Evolutionary conservation across 768 basidiomycete genomes (phyloP).

Genomic region (Fomitopsis pulvina): DNA sequence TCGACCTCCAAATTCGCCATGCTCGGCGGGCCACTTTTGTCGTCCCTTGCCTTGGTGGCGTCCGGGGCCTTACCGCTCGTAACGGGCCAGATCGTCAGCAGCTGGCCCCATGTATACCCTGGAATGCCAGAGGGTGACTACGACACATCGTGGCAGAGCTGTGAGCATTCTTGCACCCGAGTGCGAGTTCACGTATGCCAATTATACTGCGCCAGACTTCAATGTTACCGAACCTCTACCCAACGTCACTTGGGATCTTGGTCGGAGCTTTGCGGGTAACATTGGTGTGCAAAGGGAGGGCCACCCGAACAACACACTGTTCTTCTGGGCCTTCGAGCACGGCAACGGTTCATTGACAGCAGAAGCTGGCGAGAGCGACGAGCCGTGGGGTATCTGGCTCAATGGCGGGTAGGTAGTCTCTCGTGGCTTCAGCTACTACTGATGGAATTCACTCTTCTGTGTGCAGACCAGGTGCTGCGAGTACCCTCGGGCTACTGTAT

Average conservation of each 20-base stretch:
- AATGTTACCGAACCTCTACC: constrained; percentile 29
- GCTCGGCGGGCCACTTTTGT: not conserved
- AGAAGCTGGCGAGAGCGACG: constrained; percentile 15
- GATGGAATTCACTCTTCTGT: not conserved
- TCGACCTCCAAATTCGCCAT: not conserved
- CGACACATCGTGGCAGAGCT: constrained; percentile 27
- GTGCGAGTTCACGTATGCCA: not conserved
- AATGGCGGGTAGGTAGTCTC: constrained; percentile 25
- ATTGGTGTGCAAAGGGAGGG: constrained; percentile 25
- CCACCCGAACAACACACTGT: constrained; percentile 31
- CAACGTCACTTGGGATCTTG: constrained; percentile 26
- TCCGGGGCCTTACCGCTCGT: not conserved
- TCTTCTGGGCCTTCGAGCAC: constrained; percentile 36
- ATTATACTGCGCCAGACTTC: constrained; percentile 22
- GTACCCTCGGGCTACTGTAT: constrained; percentile 55
- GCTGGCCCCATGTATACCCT: constrained; percentile 36
- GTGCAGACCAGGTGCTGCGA: constrained; percentile 60
- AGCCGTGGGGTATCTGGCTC: constrained; percentile 34
- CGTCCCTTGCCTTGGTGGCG: not conserved
- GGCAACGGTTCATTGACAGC: constrained; percentile 30
- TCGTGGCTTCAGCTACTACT: not conserved
- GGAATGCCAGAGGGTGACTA: constrained; percentile 31
- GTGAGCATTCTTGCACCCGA: constrained; percentile 15
- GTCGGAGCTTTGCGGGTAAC: constrained; percentile 31
- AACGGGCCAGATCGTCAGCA: constrained; percentile 5